Evolutionary conservation across 2,329 filamentous ascomycete genomes (phyloP).

Genomic region (Ilyonectria mors-panacis): DNA sequence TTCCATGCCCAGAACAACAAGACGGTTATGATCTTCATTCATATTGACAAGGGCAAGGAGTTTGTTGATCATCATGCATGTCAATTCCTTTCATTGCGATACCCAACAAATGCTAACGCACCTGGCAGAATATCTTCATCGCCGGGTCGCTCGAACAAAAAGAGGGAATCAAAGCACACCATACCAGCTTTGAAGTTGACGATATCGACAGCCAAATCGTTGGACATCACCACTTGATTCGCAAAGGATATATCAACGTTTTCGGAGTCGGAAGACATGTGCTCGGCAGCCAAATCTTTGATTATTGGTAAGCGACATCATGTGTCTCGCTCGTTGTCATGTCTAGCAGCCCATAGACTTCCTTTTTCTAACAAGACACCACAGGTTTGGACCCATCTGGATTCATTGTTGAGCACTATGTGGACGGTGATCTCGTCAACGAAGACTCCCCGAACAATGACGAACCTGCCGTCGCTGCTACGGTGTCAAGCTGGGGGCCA

Average conservation of each 20-base stretch:
- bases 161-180: conserved; percentile 27
- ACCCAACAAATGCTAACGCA: not conserved
- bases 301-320: conserved; percentile 20
- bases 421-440: conserved; percentile 26
- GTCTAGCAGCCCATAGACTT: not conserved
- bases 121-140: conserved; percentile 19
- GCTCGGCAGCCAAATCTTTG: conserved; percentile 27
- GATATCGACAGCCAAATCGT: conserved; percentile 24
- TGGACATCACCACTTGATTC: conserved; percentile 16
- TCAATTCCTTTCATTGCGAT: not conserved
- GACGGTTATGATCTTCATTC: conserved; percentile 27
- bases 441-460: conserved; percentile 22
- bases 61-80: conserved; percentile 26
- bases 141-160: conserved; percentile 21
- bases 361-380: not conserved
- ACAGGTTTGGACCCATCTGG: conserved; percentile 27
- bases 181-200: conserved; percentile 26
- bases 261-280: conserved; percentile 29
- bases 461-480: conserved; percentile 24
- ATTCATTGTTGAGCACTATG: conserved; percentile 27
- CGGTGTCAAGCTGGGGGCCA: conserved; percentile 25
- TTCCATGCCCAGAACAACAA: conserved; percentile 14
- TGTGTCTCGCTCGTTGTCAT: not conserved
- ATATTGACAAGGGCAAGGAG: conserved; percentile 24
- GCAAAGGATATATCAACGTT: conserved; percentile 12